A percentile compares a stretch with the other conserved stretches of the same genome.
Evolutionary conservation across 2,329 filamentous ascomycete species (phyloP).

Genomic region (Alternaria brassicae): DNA sequence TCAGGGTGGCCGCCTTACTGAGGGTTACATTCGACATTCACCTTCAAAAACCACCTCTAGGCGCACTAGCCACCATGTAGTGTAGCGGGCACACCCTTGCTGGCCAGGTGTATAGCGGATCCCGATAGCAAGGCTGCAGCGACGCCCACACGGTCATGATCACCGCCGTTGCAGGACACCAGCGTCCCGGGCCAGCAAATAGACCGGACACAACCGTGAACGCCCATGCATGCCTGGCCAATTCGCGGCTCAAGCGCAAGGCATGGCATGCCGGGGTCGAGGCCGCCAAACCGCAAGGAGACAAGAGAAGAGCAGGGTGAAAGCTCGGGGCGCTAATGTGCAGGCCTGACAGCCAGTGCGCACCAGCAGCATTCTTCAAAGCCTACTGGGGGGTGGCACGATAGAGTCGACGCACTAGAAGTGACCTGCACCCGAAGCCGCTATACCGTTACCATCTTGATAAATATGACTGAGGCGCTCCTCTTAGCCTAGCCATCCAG

Average conservation of each 20-base stretch:
- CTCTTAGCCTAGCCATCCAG: conserved; percentile 23
- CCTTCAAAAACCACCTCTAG: neutral
- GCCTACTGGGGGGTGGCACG: conserved; percentile 33
- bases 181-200: conserved; percentile 46
- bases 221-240: conserved; percentile 32
- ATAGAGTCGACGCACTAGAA: conserved; percentile 46
- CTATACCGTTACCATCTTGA: conserved; percentile 27
- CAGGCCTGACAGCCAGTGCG: conserved; percentile 33
- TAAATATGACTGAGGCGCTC: conserved; percentile 34
- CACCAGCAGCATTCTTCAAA: conserved; percentile 31
- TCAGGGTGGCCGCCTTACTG: conserved; percentile 10
- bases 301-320: conserved; percentile 30
- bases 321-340: conserved; percentile 36
- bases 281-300: conserved; percentile 28
- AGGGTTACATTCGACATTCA: neutral
- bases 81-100: neutral
- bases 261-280: conserved; percentile 27
- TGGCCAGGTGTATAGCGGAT: conserved; percentile 2
- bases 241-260: conserved; percentile 44
- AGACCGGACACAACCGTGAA: conserved; percentile 46
- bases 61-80: neutral
- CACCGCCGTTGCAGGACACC: conserved; percentile 22
- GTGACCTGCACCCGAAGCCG: conserved; percentile 24
- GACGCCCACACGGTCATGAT: conserved; percentile 18
- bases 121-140: conserved; percentile 15